phyloP scores from a whole-genome alignment of 2,329 filamentous ascomycete genomes.

The Colletotrichum somersetense region DNA sequence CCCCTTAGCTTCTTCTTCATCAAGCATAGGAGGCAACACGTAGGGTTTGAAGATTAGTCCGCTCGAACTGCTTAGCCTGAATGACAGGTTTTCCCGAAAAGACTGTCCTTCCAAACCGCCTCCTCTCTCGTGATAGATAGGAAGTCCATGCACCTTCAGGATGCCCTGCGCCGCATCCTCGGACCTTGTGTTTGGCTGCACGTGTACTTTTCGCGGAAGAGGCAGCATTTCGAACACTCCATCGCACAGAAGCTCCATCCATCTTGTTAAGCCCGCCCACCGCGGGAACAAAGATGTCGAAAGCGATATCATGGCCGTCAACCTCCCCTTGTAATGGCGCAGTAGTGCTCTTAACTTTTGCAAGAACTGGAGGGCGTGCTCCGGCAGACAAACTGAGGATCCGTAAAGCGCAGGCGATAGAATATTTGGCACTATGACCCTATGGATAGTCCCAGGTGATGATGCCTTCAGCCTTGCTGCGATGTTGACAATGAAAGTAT shows the following conservation, averaged over 20 bases:
- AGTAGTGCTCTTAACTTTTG: slow-evolving; percentile 83
- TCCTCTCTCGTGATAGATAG: slow-evolving; percentile 88
- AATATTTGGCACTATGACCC: slow-evolving; percentile 85
- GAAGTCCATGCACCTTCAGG: slow-evolving; percentile 84
- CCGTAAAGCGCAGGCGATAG: slow-evolving; percentile 90
- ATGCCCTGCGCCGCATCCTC: slow-evolving; percentile 89
- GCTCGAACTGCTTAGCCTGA: slow-evolving; percentile 83
- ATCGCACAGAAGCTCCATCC: slow-evolving; percentile 88
- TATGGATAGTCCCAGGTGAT: slow-evolving; percentile 75
- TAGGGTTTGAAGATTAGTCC: slow-evolving; percentile 90
- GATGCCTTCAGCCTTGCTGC: slow-evolving; percentile 68
- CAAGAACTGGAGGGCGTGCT: slow-evolving; percentile 82
- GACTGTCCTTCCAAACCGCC: slow-evolving; percentile 78
- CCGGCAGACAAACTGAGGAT: slow-evolving; percentile 75
- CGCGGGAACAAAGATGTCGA: slow-evolving; percentile 86
- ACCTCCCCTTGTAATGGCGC: slow-evolving; percentile 71
- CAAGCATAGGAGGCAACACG: slow-evolving; percentile 85
- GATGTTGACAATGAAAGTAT: slow-evolving; percentile 72
- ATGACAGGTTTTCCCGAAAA: slow-evolving; percentile 87
- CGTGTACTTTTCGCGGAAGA: slow-evolving; percentile 67
- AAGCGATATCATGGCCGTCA: slow-evolving; percentile 81
- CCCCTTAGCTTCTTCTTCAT: slow-evolving; percentile 69
- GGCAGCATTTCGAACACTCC: slow-evolving; percentile 87
- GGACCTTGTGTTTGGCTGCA: slow-evolving; percentile 62
- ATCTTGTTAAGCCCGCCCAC: slow-evolving; percentile 79